These are phyloP conservation scores for Neonectria faginata DNA, from an alignment of 2,329 filamentous ascomycete genomes.

Conservation along the genomic window DNA sequence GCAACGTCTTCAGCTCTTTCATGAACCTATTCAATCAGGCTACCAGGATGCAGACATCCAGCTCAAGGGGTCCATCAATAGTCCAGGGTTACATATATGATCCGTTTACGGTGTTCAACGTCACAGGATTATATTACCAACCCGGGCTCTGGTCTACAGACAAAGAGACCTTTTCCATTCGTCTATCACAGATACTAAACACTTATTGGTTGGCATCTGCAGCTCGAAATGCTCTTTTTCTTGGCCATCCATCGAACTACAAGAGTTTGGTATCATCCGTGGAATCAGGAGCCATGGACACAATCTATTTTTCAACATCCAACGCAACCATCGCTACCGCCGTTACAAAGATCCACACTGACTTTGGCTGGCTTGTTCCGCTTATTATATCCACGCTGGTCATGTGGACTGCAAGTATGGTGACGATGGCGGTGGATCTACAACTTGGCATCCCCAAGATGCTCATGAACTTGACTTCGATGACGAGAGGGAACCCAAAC, in stretches of 20 bases:
- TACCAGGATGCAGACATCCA: neutral
- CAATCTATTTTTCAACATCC: too few relatives aligned
- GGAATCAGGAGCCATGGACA: too few relatives aligned
- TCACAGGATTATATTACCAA: neutral
- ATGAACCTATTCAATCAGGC: neutral
- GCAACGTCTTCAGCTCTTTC: neutral
- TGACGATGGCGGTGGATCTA: conserved; percentile 21
- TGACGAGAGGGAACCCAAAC: conserved; percentile 17
- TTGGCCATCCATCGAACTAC: too few relatives aligned
- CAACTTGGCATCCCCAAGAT: conserved; percentile 19
- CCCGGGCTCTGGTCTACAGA: too few relatives aligned
- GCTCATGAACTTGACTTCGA: conserved; percentile 22
- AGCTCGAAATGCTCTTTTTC: too few relatives aligned
- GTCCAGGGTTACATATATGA: conserved; percentile 7
- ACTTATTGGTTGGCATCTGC: too few relatives aligned
- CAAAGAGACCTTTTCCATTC: too few relatives aligned
- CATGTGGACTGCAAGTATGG: conserved; percentile 7
- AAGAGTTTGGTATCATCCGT: too few relatives aligned
- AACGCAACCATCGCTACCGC: too few relatives aligned
- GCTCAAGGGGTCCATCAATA: neutral
- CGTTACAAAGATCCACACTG: too few relatives aligned
- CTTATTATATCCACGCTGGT: conserved; percentile 11
- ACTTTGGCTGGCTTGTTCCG: conserved; percentile 16
- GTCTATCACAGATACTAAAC: too few relatives aligned
- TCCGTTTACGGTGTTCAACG: neutral